A percentile compares a stretch with the other conserved stretches of the same genome.
These are phyloP conservation scores for Epichloe bromicola DNA, from an alignment of 2,329 filamentous ascomycete genomes.

Conservation along the genomic window DNA sequence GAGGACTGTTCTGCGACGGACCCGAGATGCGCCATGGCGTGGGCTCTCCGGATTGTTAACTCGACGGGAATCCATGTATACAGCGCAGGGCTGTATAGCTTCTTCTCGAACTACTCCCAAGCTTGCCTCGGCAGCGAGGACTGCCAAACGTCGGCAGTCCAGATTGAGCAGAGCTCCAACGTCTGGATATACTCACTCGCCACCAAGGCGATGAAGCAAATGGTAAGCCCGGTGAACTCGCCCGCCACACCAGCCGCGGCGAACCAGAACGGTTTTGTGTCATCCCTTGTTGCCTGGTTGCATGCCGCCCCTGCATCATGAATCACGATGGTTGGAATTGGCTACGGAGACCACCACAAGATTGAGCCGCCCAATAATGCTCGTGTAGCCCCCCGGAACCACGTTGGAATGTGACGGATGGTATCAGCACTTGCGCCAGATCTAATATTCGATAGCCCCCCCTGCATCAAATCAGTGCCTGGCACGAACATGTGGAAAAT, in stretches of 20 bases:
- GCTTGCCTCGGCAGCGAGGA: not conserved
- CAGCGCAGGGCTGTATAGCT: slow-evolving; percentile 1
- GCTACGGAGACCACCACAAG: too few relatives aligned
- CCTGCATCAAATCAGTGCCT: too few relatives aligned
- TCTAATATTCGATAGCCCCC: too few relatives aligned
- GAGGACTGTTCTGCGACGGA: not conserved
- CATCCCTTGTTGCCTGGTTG: not conserved
- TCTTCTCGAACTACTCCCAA: not conserved
- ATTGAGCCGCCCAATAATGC: too few relatives aligned
- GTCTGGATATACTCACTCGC: not conserved
- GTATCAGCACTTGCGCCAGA: too few relatives aligned
- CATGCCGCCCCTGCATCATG: too few relatives aligned
- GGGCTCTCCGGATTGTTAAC: not conserved
- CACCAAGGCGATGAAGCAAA: not conserved
- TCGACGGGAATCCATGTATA: not conserved
- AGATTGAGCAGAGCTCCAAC: not conserved
- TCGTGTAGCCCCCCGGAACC: too few relatives aligned
- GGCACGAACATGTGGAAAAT: too few relatives aligned
- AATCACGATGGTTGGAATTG: too few relatives aligned
- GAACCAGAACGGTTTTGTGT: not conserved
- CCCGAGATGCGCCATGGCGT: not conserved
- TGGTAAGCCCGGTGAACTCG: not conserved
- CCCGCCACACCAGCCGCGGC: not conserved
- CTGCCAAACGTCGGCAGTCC: not conserved
- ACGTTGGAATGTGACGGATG: too few relatives aligned